phyloP scores from a whole-genome alignment of 2,329 filamentous ascomycete genomes.

The Cryphonectria carpinicola region DNA sequence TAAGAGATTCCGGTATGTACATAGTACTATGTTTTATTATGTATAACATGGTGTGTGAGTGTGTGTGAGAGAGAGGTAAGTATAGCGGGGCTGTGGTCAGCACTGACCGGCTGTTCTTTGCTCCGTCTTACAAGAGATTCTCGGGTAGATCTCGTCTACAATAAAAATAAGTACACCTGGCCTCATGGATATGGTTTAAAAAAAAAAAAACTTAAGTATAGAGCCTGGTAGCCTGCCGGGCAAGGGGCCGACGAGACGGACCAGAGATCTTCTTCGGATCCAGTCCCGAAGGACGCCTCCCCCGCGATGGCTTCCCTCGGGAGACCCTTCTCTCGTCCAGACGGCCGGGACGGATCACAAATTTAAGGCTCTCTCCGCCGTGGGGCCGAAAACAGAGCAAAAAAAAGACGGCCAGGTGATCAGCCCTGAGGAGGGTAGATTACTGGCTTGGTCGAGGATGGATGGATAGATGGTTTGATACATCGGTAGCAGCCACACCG shows the following conservation, averaged over 20 bases:
- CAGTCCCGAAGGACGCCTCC: not conserved
- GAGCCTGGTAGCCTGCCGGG: not conserved
- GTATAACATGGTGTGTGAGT: not conserved
- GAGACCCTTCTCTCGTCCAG: not conserved
- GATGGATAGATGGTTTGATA: not conserved
- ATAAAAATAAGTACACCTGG: not conserved
- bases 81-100: not conserved
- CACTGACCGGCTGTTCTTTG: conserved; percentile 15
- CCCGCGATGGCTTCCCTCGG: not conserved
- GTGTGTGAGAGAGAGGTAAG: not conserved
- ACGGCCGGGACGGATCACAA: not conserved
- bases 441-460: not conserved
- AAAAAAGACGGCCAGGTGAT: not conserved
- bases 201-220: not conserved
- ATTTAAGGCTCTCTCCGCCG: not conserved
- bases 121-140: conserved; percentile 10
- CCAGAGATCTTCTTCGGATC: not conserved
- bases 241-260: not conserved
- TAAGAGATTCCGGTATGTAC: too few species aligned
- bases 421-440: not conserved
- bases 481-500: not conserved
- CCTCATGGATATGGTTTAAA: not conserved
- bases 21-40: not conserved
- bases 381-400: not conserved
- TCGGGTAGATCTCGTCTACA: not conserved